These are phyloP conservation scores for Umbelopsis sp. DNA, from an alignment of 192 early-diverging fungal species.

Conservation along the genomic window DNA sequence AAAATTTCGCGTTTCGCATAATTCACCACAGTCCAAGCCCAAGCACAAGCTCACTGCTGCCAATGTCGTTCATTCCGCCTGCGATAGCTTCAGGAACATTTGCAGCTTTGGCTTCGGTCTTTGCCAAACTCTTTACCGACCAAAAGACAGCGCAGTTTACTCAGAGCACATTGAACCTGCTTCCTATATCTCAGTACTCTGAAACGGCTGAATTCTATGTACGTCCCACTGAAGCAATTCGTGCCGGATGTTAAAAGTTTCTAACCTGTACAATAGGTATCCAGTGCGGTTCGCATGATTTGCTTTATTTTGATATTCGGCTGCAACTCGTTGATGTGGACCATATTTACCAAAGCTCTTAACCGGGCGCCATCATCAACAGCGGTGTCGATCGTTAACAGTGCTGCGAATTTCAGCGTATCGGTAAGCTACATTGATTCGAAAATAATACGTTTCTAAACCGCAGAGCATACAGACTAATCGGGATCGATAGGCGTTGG, in stretches of 20 bases:
- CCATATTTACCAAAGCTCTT: constrained; percentile 82
- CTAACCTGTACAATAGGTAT: constrained; percentile 24
- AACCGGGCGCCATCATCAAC: constrained; percentile 72
- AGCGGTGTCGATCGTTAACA: constrained; percentile 80
- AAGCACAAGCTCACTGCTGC: not conserved
- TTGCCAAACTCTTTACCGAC: constrained; percentile 77
- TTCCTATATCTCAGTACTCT: not conserved
- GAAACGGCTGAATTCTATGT: not conserved
- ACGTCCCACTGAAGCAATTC: not conserved
- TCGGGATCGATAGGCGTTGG: constrained; percentile 55
- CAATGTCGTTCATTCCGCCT: constrained; percentile 44
- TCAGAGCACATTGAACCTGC: not conserved
- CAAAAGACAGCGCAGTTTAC: constrained; percentile 44
- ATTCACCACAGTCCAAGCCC: no score
- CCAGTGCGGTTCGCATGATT: constrained; percentile 44
- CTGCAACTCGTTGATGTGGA: constrained; percentile 89
- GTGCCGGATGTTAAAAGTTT: not conserved
- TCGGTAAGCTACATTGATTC: constrained; percentile 46
- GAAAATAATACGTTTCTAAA: not conserved
- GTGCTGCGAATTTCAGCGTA: constrained; percentile 72
- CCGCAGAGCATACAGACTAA: not conserved
- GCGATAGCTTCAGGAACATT: constrained; percentile 68
- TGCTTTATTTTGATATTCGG: constrained; percentile 65
- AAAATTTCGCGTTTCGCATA: not conserved
- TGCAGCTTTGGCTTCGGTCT: constrained; percentile 78